These are phyloP conservation scores for Adenanthera pavonina DNA, from an alignment of 306 rosid genomes.

Conservation along the genomic window DNA sequence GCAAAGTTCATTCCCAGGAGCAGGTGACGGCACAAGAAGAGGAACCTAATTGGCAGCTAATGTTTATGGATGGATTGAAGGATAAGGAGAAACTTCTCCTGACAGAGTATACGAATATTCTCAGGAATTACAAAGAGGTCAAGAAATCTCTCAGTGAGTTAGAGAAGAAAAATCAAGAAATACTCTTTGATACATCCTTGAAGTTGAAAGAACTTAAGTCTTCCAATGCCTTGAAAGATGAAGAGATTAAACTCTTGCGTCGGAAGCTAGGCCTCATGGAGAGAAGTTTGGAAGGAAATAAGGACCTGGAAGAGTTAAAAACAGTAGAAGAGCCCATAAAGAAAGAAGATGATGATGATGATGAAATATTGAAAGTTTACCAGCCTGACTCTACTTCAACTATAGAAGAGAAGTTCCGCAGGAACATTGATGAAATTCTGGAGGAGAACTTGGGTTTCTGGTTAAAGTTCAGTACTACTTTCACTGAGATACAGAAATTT, in stretches of 20 bases:
- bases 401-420: slow-evolving; percentile 72
- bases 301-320: slow-evolving; percentile 39
- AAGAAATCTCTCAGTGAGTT: slow-evolving; percentile 71
- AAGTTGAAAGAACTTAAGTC: slow-evolving; percentile 69
- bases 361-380: slow-evolving; percentile 34
- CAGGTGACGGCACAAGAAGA: slow-evolving; percentile 46
- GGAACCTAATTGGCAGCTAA: slow-evolving; percentile 79
- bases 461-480: slow-evolving; percentile 77
- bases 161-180: slow-evolving; percentile 60
- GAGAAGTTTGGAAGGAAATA: slow-evolving; percentile 57
- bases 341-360: slow-evolving; percentile 37
- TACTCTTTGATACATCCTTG: slow-evolving; percentile 49
- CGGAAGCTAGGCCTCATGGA: slow-evolving; percentile 68
- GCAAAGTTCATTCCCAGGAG: slow-evolving; percentile 41
- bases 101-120: slow-evolving; percentile 78
- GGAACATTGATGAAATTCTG: slow-evolving; percentile 73
- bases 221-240: slow-evolving; percentile 72
- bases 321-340: slow-evolving; percentile 19
- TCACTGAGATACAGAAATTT: slow-evolving; percentile 74
- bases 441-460: slow-evolving; percentile 93
- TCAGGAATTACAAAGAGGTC: slow-evolving; percentile 78
- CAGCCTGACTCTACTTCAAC: slow-evolving; percentile 53
- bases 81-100: slow-evolving; percentile 70
- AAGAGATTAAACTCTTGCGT: slow-evolving; percentile 74
- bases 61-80: slow-evolving; percentile 74